Percentiles rank a stretch among this genome's conserved stretches.
phyloP scores from a whole-genome alignment of 2,329 filamentous ascomycete species.

The Ophiostoma montium region DNA sequence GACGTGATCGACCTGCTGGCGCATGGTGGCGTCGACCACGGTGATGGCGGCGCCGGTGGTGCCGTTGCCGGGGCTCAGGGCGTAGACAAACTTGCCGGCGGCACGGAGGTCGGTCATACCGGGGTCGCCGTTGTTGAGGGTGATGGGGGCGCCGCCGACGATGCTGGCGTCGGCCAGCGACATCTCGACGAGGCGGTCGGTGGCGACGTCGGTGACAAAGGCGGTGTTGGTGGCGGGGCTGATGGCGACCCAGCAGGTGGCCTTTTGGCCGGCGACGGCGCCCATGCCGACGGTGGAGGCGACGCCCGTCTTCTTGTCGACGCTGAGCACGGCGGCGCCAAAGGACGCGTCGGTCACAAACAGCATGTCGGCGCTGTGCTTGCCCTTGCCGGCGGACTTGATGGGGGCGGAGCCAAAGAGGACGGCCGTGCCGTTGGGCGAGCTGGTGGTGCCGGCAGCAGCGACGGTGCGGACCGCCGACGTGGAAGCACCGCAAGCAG shows the following conservation, averaged over 20 bases:
- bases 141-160: conserved; percentile 21
- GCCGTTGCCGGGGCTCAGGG: conserved; percentile 38
- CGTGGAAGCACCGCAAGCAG: background rate
- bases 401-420: conserved; percentile 38
- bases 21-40: conserved; percentile 22
- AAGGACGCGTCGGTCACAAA: conserved; percentile 46
- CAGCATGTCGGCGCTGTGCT: conserved; percentile 23
- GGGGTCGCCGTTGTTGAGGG: conserved; percentile 31
- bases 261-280: conserved; percentile 34
- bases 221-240: conserved; percentile 32
- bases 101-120: conserved; percentile 42
- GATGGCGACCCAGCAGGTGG: conserved; percentile 45
- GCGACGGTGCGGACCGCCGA: conserved; percentile 13
- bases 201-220: conserved; percentile 42
- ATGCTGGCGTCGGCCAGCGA: conserved; percentile 33
- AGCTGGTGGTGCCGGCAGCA: conserved; percentile 22
- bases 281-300: conserved; percentile 23
- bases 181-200: conserved; percentile 43
- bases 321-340: conserved; percentile 34
- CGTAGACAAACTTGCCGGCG: conserved; percentile 42
- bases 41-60: conserved; percentile 23
- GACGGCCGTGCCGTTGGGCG: conserved; percentile 38
- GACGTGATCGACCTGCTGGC: conserved; percentile 22
- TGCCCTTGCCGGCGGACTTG: conserved; percentile 14
- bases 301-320: conserved; percentile 20